Conservation (phyloP, 2,329 filamentous ascomycete species). For the Talaromyces piceae region DNA sequence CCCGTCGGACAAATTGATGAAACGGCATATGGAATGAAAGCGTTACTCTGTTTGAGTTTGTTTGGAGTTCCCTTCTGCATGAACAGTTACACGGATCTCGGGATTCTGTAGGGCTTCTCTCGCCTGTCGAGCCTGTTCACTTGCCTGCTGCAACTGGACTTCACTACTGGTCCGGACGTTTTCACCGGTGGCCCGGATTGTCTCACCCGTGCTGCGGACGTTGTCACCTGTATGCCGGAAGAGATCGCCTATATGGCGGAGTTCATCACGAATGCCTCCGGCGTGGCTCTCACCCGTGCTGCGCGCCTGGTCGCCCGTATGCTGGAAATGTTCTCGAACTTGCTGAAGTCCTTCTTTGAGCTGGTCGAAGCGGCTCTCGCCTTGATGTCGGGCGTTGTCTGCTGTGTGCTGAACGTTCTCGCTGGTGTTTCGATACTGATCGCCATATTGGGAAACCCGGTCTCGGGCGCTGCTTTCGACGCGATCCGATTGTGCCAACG, state of each 20-base stretch:
- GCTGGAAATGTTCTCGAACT: conserved; percentile 1
- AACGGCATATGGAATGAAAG: background rate
- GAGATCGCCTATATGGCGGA: background rate
- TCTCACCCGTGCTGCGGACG: conserved; percentile 4
- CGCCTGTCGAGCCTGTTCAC: conserved; percentile 6
- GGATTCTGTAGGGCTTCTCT: conserved; percentile 3
- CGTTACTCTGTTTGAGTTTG: background rate
- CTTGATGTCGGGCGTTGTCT: conserved; percentile 6
- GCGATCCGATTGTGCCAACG: background rate
- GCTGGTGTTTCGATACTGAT: background rate
- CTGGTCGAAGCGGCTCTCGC: conserved; percentile 2
- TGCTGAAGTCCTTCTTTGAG: conserved; percentile 4
- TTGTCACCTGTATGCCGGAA: conserved; percentile 1
- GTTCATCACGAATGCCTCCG: background rate
- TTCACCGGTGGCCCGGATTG: conserved; percentile 5
- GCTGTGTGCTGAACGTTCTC: conserved; percentile 6
- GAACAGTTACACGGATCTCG: background rate
- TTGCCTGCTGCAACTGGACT: background rate
- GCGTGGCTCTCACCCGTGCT: background rate
- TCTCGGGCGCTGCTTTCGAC: background rate
- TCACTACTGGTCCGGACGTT: conserved; percentile 6
- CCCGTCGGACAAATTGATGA: background rate
- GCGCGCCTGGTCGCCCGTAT: conserved; percentile 1
- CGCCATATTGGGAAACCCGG: background rate
- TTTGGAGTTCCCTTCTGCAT: background rate